These are phyloP conservation scores for Elsinoe australis DNA, from an alignment of 2,329 filamentous ascomycete species.

Conservation along the genomic window DNA sequence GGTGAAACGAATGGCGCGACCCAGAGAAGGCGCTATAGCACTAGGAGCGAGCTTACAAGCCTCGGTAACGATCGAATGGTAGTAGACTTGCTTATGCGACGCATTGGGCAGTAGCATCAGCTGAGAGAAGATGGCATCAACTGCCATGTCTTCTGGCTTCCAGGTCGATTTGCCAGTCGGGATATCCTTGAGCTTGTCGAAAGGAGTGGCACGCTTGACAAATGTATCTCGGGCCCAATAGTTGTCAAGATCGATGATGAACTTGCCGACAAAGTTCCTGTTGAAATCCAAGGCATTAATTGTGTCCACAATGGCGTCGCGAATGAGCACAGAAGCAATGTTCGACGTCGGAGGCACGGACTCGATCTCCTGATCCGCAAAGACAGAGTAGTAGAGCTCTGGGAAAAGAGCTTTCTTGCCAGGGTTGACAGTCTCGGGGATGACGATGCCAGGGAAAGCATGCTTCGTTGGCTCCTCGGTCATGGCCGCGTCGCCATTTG, in stretches of 20 bases:
- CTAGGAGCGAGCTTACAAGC: slow-evolving; percentile 92
- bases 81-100: slow-evolving; percentile 93
- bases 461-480: slow-evolving; percentile 58
- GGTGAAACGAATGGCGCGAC: slow-evolving; percentile 83
- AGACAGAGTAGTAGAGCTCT: slow-evolving; percentile 90
- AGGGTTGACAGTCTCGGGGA: slow-evolving; percentile 67
- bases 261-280: slow-evolving; percentile 75
- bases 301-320: slow-evolving; percentile 81
- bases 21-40: slow-evolving; percentile 90
- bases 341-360: slow-evolving; percentile 68
- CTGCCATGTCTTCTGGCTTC: slow-evolving; percentile 95
- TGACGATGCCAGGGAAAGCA: slow-evolving; percentile 62
- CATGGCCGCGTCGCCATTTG: slow-evolving; percentile 23
- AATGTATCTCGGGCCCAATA: slow-evolving; percentile 89
- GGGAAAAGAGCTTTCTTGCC: slow-evolving; percentile 76
- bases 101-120: slow-evolving; percentile 78
- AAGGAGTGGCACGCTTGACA: slow-evolving; percentile 84
- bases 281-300: slow-evolving; percentile 94
- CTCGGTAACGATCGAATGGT: slow-evolving; percentile 90
- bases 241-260: slow-evolving; percentile 87
- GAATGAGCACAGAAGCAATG: slow-evolving; percentile 73
- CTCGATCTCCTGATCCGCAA: slow-evolving; percentile 74
- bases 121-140: slow-evolving; percentile 97
- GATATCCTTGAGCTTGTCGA: slow-evolving; percentile 71
- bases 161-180: slow-evolving; percentile 66